Evolutionary conservation across 2,329 filamentous ascomycete genomes (phyloP).

Genomic region (Malbranchea cinnamomea): DNA sequence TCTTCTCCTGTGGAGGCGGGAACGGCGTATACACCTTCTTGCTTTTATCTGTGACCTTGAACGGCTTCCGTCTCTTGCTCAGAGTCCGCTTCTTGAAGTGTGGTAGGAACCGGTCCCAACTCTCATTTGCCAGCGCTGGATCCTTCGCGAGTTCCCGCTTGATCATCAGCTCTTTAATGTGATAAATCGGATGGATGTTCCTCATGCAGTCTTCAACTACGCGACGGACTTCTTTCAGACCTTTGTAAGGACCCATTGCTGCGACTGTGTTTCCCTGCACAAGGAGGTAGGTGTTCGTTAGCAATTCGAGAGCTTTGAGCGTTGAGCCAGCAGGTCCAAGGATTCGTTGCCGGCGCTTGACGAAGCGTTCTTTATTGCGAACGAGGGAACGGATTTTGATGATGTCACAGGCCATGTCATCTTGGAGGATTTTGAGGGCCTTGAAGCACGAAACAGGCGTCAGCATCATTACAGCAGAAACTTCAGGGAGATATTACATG

Average conservation of each 20-base stretch:
- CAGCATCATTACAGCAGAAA: no score
- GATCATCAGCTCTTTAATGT: constrained; percentile 93
- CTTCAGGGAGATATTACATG: constrained; percentile 1
- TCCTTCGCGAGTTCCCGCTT: constrained; percentile 85
- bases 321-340: constrained; percentile 84
- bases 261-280: constrained; percentile 95
- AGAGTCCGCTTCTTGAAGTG: constrained; percentile 93
- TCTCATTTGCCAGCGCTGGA: constrained; percentile 70
- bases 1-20: constrained; percentile 93
- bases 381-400: constrained; percentile 90
- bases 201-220: constrained; percentile 93
- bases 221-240: constrained; percentile 77
- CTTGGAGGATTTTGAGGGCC: constrained; percentile 85
- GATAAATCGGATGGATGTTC: constrained; percentile 80
- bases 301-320: constrained; percentile 80
- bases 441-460: constrained; percentile 11
- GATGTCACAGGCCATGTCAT: constrained; percentile 81
- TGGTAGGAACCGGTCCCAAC: constrained; percentile 89
- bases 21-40: constrained; percentile 96
- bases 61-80: constrained; percentile 66
- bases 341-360: constrained; percentile 85
- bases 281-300: constrained; percentile 83
- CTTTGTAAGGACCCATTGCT: constrained; percentile 84
- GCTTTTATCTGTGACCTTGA: constrained; percentile 78
- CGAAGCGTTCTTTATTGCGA: constrained; percentile 85